phyloP scores from a whole-genome alignment of 441 rosid genomes.

The Manihot esculenta region DNA sequence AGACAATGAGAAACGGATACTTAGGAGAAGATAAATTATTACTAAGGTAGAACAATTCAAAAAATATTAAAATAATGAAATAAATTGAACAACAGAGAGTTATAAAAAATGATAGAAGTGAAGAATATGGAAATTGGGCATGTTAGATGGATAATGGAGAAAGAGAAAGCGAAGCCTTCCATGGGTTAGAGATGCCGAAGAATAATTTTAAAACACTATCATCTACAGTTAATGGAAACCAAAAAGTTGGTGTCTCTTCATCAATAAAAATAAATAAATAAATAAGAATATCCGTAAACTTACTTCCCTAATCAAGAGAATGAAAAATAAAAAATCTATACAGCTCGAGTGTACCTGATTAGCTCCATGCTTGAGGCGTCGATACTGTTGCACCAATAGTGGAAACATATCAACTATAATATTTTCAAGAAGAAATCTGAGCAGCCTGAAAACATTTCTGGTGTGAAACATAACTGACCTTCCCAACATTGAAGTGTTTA shows the following conservation, averaged over 20 bases:
- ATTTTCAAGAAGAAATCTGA: constrained; percentile 12
- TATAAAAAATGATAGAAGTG: neutral
- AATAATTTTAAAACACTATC: too few species aligned
- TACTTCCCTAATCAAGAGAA: constrained; percentile 2
- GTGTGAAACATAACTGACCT: constrained; percentile 48
- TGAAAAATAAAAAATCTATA: neutral
- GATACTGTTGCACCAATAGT: constrained; percentile 64
- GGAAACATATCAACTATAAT: constrained; percentile 24
- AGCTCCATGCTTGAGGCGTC: constrained; percentile 97
- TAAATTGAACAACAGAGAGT: neutral
- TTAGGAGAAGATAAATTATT: neutral
- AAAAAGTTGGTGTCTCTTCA: neutral
- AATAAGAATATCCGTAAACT: neutral
- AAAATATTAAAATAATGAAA: neutral
- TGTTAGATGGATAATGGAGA: neutral
- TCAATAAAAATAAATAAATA: neutral
- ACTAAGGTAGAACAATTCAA: neutral
- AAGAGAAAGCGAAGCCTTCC: neutral
- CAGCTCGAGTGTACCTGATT: constrained; percentile 59
- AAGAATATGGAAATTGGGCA: neutral
- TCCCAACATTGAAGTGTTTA: constrained; percentile 98
- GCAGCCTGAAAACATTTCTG: constrained; percentile 13
- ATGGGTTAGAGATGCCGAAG: neutral
- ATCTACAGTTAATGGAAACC: neutral
- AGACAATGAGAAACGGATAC: neutral